phyloP scores from a whole-genome alignment of 1,284 basidiomycete species.

The Puccinia hordei region DNA sequence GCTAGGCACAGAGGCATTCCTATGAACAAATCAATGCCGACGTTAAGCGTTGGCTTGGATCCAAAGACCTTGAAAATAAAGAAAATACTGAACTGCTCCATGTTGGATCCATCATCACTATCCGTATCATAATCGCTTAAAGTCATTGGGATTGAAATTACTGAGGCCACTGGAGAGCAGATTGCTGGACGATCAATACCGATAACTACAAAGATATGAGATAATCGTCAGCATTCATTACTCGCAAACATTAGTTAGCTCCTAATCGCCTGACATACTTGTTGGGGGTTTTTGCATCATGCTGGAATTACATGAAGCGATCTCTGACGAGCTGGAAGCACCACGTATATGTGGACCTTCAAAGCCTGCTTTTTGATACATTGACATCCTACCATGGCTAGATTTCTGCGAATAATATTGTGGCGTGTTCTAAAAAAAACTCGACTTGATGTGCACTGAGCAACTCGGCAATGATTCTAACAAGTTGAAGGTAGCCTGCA shows the following conservation, averaged over 20 bases:
- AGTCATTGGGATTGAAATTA: constrained; percentile 26
- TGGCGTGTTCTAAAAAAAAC: not conserved
- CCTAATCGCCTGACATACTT: not conserved
- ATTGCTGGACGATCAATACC: not conserved
- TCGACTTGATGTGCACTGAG: not conserved
- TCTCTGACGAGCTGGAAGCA: constrained; percentile 3
- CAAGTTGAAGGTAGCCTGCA: not conserved
- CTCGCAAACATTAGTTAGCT: not conserved
- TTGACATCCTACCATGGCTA: not conserved
- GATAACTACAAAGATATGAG: not conserved
- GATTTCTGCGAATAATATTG: not conserved
- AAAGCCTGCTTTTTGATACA: not conserved
- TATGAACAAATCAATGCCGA: not conserved
- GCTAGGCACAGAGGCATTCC: not conserved
- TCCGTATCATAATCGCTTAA: constrained; percentile 32
- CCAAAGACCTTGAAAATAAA: not conserved
- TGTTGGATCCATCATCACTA: constrained; percentile 1
- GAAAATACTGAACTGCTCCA: constrained; percentile 30
- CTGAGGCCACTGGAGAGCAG: not conserved
- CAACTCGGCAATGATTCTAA: not conserved
- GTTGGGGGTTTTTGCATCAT: not conserved
- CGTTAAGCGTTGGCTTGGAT: not conserved
- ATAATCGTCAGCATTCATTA: not conserved
- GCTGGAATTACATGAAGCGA: not conserved
- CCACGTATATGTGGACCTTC: constrained; percentile 2